phyloP scores from a whole-genome alignment of 768 basidiomycete species.

The Podaxis sp. region DNA sequence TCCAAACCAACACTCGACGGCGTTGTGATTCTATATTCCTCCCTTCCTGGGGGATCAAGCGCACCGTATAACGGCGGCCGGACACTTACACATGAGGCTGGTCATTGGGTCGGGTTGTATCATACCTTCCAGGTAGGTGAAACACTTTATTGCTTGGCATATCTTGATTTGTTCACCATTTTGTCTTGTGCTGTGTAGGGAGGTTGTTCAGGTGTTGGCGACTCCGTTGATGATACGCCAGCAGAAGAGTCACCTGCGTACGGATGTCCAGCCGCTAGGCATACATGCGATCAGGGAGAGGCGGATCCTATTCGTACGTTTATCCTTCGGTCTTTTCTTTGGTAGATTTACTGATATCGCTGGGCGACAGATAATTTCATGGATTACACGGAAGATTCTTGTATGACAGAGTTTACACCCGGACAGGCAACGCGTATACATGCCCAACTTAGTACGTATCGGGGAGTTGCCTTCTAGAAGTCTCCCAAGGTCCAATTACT shows the following conservation, averaged over 20 bases:
- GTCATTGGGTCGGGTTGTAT: conserved; percentile 54
- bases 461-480: conserved; percentile 3
- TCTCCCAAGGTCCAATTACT: not conserved
- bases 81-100: conserved; percentile 49
- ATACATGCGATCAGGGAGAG: conserved; percentile 22
- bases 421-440: conserved; percentile 22
- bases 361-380: conserved; percentile 28
- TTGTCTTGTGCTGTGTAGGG: conserved; percentile 13
- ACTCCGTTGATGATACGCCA: conserved; percentile 25
- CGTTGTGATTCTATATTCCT: conserved; percentile 35
- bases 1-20: conserved; percentile 39
- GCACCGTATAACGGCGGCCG: conserved; percentile 36
- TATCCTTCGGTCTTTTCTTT: not conserved
- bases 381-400: conserved; percentile 28
- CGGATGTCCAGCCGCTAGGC: conserved; percentile 24
- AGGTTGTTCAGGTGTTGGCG: conserved; percentile 20
- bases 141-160: conserved; percentile 8
- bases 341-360: not conserved
- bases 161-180: not conserved
- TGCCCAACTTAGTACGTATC: conserved; percentile 9
- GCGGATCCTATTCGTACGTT: conserved; percentile 30
- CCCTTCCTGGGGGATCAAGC: conserved; percentile 36
- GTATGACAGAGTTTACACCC: conserved; percentile 25
- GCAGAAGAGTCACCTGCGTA: conserved; percentile 20
- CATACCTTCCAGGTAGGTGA: conserved; percentile 44